Base-by-base conservation (phyloP, 768 basidiomycete genomes). In the Boletus insuetus region DNA sequence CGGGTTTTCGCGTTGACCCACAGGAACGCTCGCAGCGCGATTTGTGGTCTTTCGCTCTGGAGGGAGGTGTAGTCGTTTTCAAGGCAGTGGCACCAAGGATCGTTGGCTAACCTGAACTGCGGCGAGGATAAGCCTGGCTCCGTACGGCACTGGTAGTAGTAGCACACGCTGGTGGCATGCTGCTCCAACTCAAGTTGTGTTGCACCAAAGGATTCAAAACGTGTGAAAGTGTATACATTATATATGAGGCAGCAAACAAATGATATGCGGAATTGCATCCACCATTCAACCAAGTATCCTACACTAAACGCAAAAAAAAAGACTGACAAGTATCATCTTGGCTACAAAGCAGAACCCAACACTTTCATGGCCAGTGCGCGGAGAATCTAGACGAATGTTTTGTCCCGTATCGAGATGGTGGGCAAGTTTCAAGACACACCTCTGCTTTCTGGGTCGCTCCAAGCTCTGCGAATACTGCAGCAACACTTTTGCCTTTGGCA, bases 401-500 rank as follows among this genome's bases (percentile, higher is more conserved):
- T 12, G 38, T 58, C 24, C 14, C 43, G 11, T 46, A 19, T 49
- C 31, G 13, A 19, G 45, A 31, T 14, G n/a, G n/a, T 19, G 16
- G 17, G 45, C 12, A n/a, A 37, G 51, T 32, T 46, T 58, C 22
- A 34, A 39, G 40, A 65, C 76, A 60, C 64, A 91, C 94, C 83
- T 96, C 90, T 46, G 94, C 92, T 69, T 91, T 95, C 77, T 94
- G 88, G 48, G 75, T 75, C 3, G 84, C 81, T 17, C 84, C 86
- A 24, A 97, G 78, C 20, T 89, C 82, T 44, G 77, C 73, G 69
- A 98, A 98, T 17, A 97, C 94, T 10, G 87, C 81, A 3, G 90
- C 93, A 22, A 98, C 94, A 58, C 88, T 89, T 79, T 91, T 93
- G 11, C 94, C 90, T 75, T 98, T 98, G 4, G 94, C 94, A 65